These are phyloP conservation scores for Syncephalastrum sp. DNA, from an alignment of 371 early-diverging fungal species.

Conservation along the genomic window DNA sequence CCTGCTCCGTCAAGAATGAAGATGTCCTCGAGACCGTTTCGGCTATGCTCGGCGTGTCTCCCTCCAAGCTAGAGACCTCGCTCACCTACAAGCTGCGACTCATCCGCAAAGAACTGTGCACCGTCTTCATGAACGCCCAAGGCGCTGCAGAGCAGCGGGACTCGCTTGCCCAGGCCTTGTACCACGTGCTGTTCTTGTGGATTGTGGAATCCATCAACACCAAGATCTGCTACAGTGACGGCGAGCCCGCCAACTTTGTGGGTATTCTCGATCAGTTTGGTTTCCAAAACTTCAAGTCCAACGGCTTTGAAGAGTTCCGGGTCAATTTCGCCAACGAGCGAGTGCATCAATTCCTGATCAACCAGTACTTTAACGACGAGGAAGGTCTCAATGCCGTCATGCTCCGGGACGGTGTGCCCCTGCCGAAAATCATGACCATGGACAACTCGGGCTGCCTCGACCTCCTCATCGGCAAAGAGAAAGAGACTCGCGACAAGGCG, in stretches of 20 bases:
- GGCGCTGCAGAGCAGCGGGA: constrained; percentile 51
- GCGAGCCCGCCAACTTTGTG: constrained; percentile 69
- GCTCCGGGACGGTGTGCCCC: constrained; percentile 38
- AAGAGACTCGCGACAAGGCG: constrained; percentile 14
- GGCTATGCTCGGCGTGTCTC: constrained; percentile 76
- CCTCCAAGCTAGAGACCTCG: constrained; percentile 64
- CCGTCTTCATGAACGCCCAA: constrained; percentile 59
- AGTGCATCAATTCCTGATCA: constrained; percentile 67
- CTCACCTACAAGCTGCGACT: constrained; percentile 44
- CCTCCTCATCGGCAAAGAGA: constrained; percentile 43
- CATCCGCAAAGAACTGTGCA: constrained; percentile 60
- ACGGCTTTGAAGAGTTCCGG: constrained; percentile 75
- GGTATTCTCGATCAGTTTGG: constrained; percentile 78
- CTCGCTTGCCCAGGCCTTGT: constrained; percentile 35
- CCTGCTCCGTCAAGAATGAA: constrained; percentile 59
- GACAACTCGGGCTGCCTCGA: constrained; percentile 55
- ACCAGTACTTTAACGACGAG: constrained; percentile 55
- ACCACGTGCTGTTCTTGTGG: constrained; percentile 44
- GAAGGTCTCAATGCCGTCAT: constrained; percentile 52
- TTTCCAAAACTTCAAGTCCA: constrained; percentile 43
- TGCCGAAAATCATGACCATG: constrained; percentile 50
- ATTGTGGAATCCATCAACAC: constrained; percentile 46
- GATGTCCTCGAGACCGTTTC: constrained; percentile 76
- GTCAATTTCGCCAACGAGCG: constrained; percentile 87
- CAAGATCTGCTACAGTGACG: constrained; percentile 38